Percentiles rank a stretch among this genome's conserved stretches.
These are phyloP conservation scores for Pyropia yezoensis DNA, from an alignment of 23 red algal genomes.

Conservation along the genomic window DNA sequence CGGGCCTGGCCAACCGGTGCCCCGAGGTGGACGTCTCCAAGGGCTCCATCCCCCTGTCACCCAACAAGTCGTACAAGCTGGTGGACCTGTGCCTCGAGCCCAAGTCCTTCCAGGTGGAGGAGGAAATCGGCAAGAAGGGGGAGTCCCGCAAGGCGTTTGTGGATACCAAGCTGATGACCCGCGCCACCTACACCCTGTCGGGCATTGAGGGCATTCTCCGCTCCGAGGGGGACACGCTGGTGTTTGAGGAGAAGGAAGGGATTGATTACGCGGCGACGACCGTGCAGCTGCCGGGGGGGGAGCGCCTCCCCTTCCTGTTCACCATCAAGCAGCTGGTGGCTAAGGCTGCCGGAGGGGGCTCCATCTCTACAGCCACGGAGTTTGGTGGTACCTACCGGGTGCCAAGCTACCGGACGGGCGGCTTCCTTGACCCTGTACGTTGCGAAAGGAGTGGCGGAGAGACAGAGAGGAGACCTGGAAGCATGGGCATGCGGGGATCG, in stretches of 20 bases:
- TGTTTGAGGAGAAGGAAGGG: constrained; percentile 96
- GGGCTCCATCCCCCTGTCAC: constrained; percentile 75
- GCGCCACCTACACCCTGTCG: constrained; percentile 88
- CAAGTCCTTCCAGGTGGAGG: constrained; percentile 94
- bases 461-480: too few species aligned
- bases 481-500: too few species aligned
- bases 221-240: constrained; percentile 33
- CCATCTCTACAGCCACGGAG: constrained; percentile 89
- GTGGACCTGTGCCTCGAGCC: constrained; percentile 97
- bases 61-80: constrained; percentile 86
- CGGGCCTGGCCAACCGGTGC: constrained; percentile 92
- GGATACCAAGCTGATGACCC: constrained; percentile 97
- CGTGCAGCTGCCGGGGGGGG: constrained; percentile 94
- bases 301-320: constrained; percentile 97
- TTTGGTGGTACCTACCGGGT: constrained; percentile 92
- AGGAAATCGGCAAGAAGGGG: constrained; percentile 70
- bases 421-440: constrained; percentile 77
- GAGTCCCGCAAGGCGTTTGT: constrained; percentile 79
- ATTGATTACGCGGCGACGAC: constrained; percentile 97
- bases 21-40: constrained; percentile 87
- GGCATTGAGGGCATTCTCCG: constrained; percentile 85
- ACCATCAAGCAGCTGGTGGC: constrained; percentile 95
- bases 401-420: constrained; percentile 84
- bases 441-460: too few species aligned
- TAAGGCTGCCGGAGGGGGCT: constrained; percentile 44